Percentiles rank a stretch among this genome's conserved stretches.
Evolutionary conservation across 2,329 filamentous ascomycete species (phyloP).

Genomic region (Mycosphaerella arachidis): DNA sequence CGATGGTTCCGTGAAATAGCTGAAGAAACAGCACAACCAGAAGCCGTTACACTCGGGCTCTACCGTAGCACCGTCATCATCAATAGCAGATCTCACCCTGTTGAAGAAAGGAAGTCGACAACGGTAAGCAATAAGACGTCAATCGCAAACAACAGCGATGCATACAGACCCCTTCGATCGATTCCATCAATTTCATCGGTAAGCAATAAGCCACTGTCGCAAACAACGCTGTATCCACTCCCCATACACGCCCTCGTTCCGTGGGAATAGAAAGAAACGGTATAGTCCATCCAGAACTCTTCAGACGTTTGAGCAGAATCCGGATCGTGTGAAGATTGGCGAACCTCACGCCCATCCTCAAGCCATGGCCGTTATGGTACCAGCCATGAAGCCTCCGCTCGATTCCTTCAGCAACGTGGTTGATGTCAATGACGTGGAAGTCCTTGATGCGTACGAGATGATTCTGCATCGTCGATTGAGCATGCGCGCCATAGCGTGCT

Average conservation of each 20-base stretch:
- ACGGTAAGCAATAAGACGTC: background rate
- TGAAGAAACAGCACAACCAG: background rate
- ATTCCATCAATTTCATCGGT: background rate
- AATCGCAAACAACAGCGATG: background rate
- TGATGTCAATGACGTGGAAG: no score
- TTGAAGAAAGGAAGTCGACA: background rate
- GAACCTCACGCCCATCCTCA: no score
- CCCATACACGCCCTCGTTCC: background rate
- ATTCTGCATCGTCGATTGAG: no score
- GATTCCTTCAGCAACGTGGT: no score
- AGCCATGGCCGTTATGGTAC: no score
- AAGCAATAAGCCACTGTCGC: background rate
- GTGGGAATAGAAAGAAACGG: background rate
- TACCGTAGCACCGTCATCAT: background rate
- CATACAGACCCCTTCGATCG: background rate
- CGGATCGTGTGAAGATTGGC: background rate
- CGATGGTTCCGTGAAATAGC: background rate
- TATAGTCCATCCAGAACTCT: background rate
- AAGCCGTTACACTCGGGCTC: background rate
- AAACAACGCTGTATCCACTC: background rate
- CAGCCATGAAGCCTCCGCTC: no score
- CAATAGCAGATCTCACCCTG: background rate
- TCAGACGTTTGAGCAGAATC: background rate
- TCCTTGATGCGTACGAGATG: no score
- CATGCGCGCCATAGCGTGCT: no score